A percentile compares a stretch with the other conserved stretches of the same genome.
These are phyloP conservation scores for Martiniozyma abietophila DNA, from an alignment of 805 yeast species.

Conservation along the genomic window DNA sequence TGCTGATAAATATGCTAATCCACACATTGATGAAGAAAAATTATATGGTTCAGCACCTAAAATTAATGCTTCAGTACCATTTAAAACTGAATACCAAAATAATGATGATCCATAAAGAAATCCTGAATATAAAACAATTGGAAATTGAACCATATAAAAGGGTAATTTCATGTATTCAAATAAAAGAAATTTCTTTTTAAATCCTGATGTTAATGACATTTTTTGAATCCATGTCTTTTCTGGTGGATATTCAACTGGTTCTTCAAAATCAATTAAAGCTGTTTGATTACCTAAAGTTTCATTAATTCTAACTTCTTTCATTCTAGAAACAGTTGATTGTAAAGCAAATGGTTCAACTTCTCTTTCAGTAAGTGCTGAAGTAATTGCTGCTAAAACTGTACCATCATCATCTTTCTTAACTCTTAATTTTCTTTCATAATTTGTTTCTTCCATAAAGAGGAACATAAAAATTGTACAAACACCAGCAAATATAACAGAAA, in stretches of 20 bases:
- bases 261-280: conserved; percentile 18
- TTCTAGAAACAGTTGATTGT: conserved; percentile 9
- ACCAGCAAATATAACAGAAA: conserved; percentile 39
- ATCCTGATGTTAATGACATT: conserved; percentile 34
- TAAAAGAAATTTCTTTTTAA: conserved; percentile 21
- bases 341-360: conserved; percentile 6
- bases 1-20: conserved; percentile 46
- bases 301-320: conserved; percentile 14
- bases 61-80: conserved; percentile 38
- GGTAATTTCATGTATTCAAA: conserved; percentile 28
- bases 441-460: conserved; percentile 48
- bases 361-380: conserved; percentile 13
- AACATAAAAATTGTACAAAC: conserved; percentile 31
- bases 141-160: conserved; percentile 34
- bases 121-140: conserved; percentile 54
- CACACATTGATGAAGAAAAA: conserved; percentile 37
- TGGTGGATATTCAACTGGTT: conserved; percentile 17
- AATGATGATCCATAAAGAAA: conserved; percentile 41
- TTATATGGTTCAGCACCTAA: conserved; percentile 41
- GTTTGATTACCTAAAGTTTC: conserved; percentile 26
- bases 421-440: conserved; percentile 29
- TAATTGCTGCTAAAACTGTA: conserved; percentile 16
- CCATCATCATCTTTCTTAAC: conserved; percentile 21
- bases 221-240: conserved; percentile 34
- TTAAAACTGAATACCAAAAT: conserved; percentile 39